phyloP scores from a whole-genome alignment of 2,329 filamentous ascomycete genomes.

The Aspergillus texensis region DNA sequence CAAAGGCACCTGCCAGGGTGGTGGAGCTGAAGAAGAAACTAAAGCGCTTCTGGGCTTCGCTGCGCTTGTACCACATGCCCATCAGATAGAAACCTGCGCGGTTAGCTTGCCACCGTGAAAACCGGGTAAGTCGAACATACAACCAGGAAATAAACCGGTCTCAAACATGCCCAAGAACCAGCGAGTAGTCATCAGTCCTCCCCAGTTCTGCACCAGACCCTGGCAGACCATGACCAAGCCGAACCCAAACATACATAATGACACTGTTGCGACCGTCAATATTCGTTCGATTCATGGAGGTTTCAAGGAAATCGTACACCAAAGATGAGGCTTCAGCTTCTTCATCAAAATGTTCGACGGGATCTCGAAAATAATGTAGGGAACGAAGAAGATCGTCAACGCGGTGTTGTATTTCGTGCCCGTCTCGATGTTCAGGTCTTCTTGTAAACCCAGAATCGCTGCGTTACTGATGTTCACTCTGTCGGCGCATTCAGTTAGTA shows the following conservation, averaged over 20 bases:
- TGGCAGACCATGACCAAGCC: conserved; percentile 75
- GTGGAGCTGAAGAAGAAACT: conserved; percentile 87
- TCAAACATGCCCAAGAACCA: conserved; percentile 81
- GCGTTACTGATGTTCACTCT: conserved; percentile 82
- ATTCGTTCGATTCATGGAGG: background rate
- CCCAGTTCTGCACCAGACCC: conserved; percentile 76
- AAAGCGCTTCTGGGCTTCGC: conserved; percentile 88
- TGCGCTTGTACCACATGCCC: conserved; percentile 80
- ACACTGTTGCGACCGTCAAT: conserved; percentile 48
- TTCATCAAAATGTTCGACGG: conserved; percentile 75
- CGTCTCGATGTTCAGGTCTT: conserved; percentile 61
- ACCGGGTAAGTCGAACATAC: conserved; percentile 39
- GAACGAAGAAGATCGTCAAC: conserved; percentile 79
- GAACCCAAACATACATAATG: conserved; percentile 82
- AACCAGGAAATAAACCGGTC: conserved; percentile 71
- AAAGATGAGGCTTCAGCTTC: conserved; percentile 66
- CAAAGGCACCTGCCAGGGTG: conserved; percentile 64
- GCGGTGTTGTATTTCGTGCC: conserved; percentile 71
- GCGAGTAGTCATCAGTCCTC: conserved; percentile 73
- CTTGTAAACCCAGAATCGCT: conserved; percentile 64
- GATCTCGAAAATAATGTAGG: conserved; percentile 68
- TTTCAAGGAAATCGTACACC: conserved; percentile 49
- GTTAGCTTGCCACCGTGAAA: background rate
- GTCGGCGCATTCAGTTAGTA: background rate
- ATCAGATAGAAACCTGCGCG: conserved; percentile 61